Base-by-base conservation (phyloP, 2,329 filamentous ascomycete species). In the Claviceps spartinae region DNA sequence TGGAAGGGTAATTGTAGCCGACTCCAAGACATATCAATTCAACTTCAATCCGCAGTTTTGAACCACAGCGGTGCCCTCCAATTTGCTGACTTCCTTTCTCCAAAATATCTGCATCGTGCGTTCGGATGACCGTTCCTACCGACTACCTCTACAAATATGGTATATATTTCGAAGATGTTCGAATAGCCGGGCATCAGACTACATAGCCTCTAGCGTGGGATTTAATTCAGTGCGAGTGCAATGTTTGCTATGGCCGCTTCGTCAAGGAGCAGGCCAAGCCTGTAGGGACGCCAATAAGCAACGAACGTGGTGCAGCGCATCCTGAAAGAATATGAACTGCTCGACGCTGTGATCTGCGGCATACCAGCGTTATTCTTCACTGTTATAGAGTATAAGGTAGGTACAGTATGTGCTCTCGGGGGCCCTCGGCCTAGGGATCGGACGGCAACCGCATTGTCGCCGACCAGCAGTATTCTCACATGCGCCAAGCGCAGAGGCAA, bases 321-420 rank as follows among this genome's bases (percentile, higher is more conserved):
- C 62, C 79, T 85, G 60, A 83, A 84, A 61, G 86, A 86, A 69
- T 83, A 83, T 0, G 81, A 84, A 64, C 69, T 86, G 22, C 70
- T 86, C 41, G 83, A 86, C 58, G 71, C 81, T 5, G 83, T 83
- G 16, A 72, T 78, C 18, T 85, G 60, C 26, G 26, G 8, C 26
- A 30, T 30, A 30, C 8, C 13, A 44, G 43, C 30, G 40, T n/a
- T 20, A 20, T 49, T 14, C 14, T 20, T 34, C 34, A 42, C 24
- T 49, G 24, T 7, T 26, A 26, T 1, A 6, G 5, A 26, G 24
- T 26, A 26, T 6, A 20, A 20, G 20, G 22, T 22, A 22, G 22
- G 5, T 26, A 26, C 24, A 24, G 5, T 24, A 26, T 26, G 24
- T 26, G 2, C 54, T 7, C 34, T 54, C 44, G 47, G 22, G 13